Evolutionary conservation across 345 rosid genomes (phyloP), one percentile per base, ranked within the genome.

Genomic region (Durio zibethinus): DNA sequence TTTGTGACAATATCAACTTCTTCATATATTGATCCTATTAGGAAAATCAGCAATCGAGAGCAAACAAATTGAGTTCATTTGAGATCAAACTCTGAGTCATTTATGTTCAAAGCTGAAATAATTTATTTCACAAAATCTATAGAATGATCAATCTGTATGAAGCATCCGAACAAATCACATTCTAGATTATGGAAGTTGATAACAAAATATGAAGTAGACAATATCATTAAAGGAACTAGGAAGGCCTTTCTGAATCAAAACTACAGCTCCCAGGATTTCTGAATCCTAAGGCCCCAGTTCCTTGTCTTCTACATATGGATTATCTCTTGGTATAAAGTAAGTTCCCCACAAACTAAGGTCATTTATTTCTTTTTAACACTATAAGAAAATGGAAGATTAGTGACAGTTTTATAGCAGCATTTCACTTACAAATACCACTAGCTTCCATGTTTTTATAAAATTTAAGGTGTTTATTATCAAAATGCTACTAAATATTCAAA

Each of bases 261-360:
- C 90, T 85, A 35, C 90, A 90, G 29, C 88, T 75, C 92, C 92
- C 85, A n/a, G 90, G 89, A 80, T 87, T 86, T 78, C 86, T 77
- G 0, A 88, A 74, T n/a, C 93, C 92, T 16, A 82, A 66, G 11
- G 90, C 92, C 61, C 66, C 38, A 85, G 60, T 63, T 81, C 85
- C 61, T 81, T 48, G 53, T 88, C 92, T 60, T 66, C 69, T n/a
- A 71, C 60, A 76, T 52, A 88, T 0, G 90, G 92, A 81, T 90
- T 87, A 69, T 88, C 89, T 52, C 36, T 66, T 2, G 94, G 88
- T 60, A 85, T 78, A 11, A 88, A 78, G 61, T 88, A 90, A 79
- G 85, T 88, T 82, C 91, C 91, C 91, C 91, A 86, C 6, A 81
- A 73, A 65, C 84, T 82, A 38, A 73, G 80, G 33, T 83, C 54